A percentile compares a stretch with the other conserved stretches of the same genome.
Evolutionary conservation across 75 land plant genomes (phyloP).

Genomic region (Picea glauca): DNA sequence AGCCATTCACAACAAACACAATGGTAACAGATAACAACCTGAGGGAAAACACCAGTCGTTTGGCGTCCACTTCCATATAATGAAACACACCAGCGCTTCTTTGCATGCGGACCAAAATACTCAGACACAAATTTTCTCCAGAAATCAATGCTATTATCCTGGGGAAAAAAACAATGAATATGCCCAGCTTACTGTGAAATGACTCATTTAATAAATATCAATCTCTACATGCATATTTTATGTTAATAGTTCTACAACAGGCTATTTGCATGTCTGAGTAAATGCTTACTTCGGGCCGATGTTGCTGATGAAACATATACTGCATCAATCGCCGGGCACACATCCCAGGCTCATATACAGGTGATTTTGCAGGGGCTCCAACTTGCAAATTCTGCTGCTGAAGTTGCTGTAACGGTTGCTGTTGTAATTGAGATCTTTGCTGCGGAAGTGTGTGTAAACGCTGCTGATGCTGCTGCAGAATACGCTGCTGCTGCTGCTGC

Average conservation of each 20-base stretch:
- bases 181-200: not conserved
- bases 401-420: conserved; percentile 21
- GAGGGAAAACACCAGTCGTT: conserved; percentile 98
- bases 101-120: conserved; percentile 90
- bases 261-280: not conserved
- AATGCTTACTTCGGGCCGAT: conserved; percentile 63
- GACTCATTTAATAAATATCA: too few species aligned
- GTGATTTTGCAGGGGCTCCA: conserved; percentile 47
- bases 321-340: conserved; percentile 82
- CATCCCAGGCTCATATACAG: conserved; percentile 72
- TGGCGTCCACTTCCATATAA: conserved; percentile 92
- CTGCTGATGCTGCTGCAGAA: conserved; percentile 50
- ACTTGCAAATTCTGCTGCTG: conserved; percentile 41
- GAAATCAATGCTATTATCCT: conserved; percentile 95
- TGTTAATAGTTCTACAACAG: not conserved
- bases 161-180: not conserved
- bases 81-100: conserved; percentile 98
- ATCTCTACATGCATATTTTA: too few species aligned
- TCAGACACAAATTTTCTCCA: conserved; percentile 97
- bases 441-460: conserved; percentile 40
- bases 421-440: conserved; percentile 37
- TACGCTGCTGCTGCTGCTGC: conserved; percentile 20
- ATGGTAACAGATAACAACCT: conserved; percentile 40
- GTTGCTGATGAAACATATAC: conserved; percentile 88
- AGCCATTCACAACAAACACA: not conserved